phyloP scores from a whole-genome alignment of 306 rosid species.

The Canavalia ensiformis region DNA sequence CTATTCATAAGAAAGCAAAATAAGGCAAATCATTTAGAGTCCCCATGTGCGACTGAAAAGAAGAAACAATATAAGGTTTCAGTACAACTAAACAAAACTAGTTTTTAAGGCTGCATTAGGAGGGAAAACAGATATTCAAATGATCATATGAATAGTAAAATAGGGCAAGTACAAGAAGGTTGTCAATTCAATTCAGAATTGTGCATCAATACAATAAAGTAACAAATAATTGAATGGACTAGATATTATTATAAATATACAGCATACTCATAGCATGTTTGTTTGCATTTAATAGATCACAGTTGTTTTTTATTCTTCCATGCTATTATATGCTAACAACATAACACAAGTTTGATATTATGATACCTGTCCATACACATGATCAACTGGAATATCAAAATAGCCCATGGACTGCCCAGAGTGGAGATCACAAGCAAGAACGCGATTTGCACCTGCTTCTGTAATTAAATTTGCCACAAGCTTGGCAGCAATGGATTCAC shows the following conservation, averaged over 20 bases:
- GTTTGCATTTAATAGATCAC: slow-evolving; percentile 23
- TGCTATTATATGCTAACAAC: slow-evolving; percentile 25
- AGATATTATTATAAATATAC: background rate
- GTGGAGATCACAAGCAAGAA: slow-evolving; percentile 99
- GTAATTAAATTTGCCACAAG: slow-evolving; percentile 99
- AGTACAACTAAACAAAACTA: slow-evolving; percentile 6
- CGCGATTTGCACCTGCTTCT: slow-evolving; percentile 99
- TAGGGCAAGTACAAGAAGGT: background rate
- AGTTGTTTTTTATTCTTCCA: slow-evolving; percentile 32
- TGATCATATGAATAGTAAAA: slow-evolving; percentile 33
- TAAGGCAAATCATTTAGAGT: background rate
- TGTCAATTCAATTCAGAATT: slow-evolving; percentile 30
- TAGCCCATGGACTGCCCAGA: slow-evolving; percentile 99
- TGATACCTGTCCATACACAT: slow-evolving; percentile 94
- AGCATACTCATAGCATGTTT: background rate
- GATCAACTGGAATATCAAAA: slow-evolving; percentile 99
- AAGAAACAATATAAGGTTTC: background rate
- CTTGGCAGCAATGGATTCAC: slow-evolving; percentile 99
- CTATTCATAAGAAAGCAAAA: background rate
- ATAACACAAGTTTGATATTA: background rate
- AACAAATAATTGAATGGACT: slow-evolving; percentile 22
- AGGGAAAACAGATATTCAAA: slow-evolving; percentile 18
- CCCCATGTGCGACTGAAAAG: background rate
- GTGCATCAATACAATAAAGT: slow-evolving; percentile 25
- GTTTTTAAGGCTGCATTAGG: background rate